phyloP scores from a whole-genome alignment of 2,329 filamentous ascomycete species.

The Scorias spongiosa region DNA sequence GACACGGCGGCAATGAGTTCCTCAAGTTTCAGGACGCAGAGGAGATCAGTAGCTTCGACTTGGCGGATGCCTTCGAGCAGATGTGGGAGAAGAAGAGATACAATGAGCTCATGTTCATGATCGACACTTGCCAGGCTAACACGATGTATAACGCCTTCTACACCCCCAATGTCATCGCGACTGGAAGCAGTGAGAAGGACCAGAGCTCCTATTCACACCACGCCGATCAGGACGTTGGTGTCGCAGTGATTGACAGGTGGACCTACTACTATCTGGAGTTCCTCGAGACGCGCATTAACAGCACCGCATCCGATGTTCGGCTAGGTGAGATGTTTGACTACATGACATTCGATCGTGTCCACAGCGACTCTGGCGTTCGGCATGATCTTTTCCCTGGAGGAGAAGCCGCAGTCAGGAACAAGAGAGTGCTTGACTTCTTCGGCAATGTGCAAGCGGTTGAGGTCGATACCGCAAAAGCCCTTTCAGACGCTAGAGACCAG shows the following conservation, averaged over 20 bases:
- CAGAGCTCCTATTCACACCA: conserved; percentile 96
- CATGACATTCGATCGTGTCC: conserved; percentile 88
- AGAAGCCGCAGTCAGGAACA: conserved; percentile 57
- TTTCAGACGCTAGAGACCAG: conserved; percentile 20
- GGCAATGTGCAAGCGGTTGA: conserved; percentile 97
- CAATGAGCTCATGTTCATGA: conserved; percentile 98
- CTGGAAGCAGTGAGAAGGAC: conserved; percentile 88
- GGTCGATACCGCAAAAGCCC: conserved; percentile 42
- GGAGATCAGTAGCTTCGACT: conserved; percentile 89
- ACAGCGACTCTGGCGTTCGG: conserved; percentile 77
- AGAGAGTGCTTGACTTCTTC: conserved; percentile 90
- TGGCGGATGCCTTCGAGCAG: conserved; percentile 94
- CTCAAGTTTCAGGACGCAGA: conserved; percentile 97
- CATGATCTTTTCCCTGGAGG: conserved; percentile 92
- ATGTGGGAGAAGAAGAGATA: conserved; percentile 99
- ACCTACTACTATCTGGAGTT: conserved; percentile 98
- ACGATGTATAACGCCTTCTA: conserved; percentile 99
- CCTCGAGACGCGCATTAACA: conserved; percentile 76
- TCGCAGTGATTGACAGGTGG: conserved; percentile 95
- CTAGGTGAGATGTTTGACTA: conserved; percentile 91
- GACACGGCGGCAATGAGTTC: conserved; percentile 94
- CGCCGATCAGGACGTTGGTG: conserved; percentile 92
- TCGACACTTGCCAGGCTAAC: conserved; percentile 97
- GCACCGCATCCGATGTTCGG: conserved; percentile 74
- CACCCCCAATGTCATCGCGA: conserved; percentile 94